These are phyloP conservation scores for Blastobotrys muscicola DNA, from an alignment of 805 yeast genomes.

Conservation along the genomic window DNA sequence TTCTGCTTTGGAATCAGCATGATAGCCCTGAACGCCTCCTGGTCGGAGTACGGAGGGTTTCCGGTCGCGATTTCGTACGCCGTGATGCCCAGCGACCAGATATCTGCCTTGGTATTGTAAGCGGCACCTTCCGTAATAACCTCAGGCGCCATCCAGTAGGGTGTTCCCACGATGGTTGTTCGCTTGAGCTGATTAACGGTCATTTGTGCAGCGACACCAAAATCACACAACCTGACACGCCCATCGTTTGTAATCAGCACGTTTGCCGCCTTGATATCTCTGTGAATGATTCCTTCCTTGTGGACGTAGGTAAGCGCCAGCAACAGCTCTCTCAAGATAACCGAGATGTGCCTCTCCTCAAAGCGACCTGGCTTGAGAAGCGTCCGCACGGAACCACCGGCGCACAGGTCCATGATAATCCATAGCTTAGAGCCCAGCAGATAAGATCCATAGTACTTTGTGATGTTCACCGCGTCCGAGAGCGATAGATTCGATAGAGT, in stretches of 20 bases:
- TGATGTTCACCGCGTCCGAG: conserved; percentile 68
- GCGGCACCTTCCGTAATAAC: conserved; percentile 36
- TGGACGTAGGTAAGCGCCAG: conserved; percentile 76
- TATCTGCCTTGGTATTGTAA: conserved; percentile 72
- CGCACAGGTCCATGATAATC: conserved; percentile 97
- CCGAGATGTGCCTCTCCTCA: conserved; percentile 74
- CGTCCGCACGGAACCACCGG: conserved; percentile 91
- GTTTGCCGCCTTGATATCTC: conserved; percentile 96
- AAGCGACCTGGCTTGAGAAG: conserved; percentile 76
- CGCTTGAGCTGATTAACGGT: conserved; percentile 67
- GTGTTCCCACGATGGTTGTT: conserved; percentile 76
- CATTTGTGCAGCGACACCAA: conserved; percentile 95
- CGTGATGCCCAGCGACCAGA: conserved; percentile 96
- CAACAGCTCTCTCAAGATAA: conserved; percentile 76
- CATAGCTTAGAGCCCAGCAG: conserved; percentile 84
- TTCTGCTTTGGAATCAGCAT: conserved; percentile 84
- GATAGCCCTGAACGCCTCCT: conserved; percentile 92
- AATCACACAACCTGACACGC: conserved; percentile 84
- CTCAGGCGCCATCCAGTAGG: conserved; percentile 51
- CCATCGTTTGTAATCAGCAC: conserved; percentile 85
- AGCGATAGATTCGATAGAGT: conserved; percentile 72
- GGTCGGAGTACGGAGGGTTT: conserved; percentile 93
- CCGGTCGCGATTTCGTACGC: conserved; percentile 93
- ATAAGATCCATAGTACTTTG: conserved; percentile 84
- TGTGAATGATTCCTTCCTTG: conserved; percentile 81